These are phyloP conservation scores for Aeschynomene evenia DNA, from an alignment of 306 rosid species.

Conservation along the genomic window DNA sequence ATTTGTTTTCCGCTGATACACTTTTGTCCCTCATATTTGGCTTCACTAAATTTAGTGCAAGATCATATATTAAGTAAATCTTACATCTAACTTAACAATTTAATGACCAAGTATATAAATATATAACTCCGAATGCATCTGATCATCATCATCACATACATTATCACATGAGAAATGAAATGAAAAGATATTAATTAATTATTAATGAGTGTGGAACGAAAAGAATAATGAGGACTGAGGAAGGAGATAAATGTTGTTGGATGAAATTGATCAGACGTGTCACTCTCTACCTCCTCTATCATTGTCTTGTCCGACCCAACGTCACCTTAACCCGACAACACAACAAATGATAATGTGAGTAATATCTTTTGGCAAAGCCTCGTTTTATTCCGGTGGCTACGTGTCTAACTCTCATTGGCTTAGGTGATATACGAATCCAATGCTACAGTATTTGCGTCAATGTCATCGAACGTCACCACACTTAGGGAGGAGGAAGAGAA, in stretches of 20 bases:
- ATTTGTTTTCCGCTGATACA: neutral
- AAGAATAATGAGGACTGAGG: neutral
- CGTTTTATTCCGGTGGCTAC: neutral
- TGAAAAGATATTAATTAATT: too few species aligned
- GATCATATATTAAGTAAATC: too few species aligned
- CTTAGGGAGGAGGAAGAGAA: too few species aligned
- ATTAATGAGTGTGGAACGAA: too few species aligned
- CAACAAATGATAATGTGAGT: constrained; percentile 30
- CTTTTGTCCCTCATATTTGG: neutral
- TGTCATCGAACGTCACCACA: constrained; percentile 50
- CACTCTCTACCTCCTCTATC: constrained; percentile 32
- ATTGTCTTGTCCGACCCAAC: constrained; percentile 45
- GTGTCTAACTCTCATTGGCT: constrained; percentile 31
- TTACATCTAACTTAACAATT: too few species aligned
- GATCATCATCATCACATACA: too few species aligned
- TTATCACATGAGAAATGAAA: too few species aligned
- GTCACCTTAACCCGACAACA: constrained; percentile 56
- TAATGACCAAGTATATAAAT: neutral
- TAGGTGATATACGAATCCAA: constrained; percentile 35
- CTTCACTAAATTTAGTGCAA: neutral
- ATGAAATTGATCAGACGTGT: constrained; percentile 38
- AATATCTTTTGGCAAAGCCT: constrained; percentile 26
- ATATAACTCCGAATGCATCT: neutral
- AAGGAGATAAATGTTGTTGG: neutral
- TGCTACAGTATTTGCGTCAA: constrained; percentile 44